These are phyloP conservation scores for Poa annua DNA, from an alignment of 176 grass and related monocot genomes.

Conservation along the genomic window DNA sequence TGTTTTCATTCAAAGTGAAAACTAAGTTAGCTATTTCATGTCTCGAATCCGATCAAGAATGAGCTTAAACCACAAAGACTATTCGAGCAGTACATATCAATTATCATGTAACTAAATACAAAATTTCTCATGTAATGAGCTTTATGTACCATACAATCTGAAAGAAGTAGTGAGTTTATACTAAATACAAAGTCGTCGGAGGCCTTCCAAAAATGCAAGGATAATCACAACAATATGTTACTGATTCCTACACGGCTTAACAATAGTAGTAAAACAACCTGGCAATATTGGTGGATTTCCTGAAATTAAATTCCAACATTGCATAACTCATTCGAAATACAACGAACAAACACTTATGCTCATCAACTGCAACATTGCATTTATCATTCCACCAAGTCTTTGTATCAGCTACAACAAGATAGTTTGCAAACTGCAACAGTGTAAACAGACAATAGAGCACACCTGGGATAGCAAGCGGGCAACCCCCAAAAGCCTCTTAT, in stretches of 20 bases:
- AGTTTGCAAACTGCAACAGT: not conserved
- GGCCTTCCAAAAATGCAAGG: not conserved
- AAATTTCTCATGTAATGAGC: not conserved
- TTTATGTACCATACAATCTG: not conserved
- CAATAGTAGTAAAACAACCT: not conserved
- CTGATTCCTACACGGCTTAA: not conserved
- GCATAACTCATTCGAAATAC: not conserved
- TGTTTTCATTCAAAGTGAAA: constrained; percentile 2
- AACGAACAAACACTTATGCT: not conserved
- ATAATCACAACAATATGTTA: not conserved
- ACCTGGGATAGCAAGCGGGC: constrained; percentile 85
- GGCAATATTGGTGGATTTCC: not conserved
- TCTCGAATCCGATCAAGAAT: not conserved
- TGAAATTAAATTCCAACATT: constrained; percentile 10
- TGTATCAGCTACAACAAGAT: constrained; percentile 5
- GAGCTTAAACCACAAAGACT: not conserved
- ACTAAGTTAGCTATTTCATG: constrained; percentile 6
- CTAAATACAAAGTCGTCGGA: constrained; percentile 7
- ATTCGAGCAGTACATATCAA: not conserved
- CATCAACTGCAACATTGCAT: not conserved
- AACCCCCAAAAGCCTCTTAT: constrained; percentile 76
- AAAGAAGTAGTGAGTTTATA: not conserved
- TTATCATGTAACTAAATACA: constrained; percentile 6
- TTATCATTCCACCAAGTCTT: not conserved
- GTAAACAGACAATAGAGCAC: constrained; percentile 16